A percentile compares a stretch with the other conserved stretches of the same genome.
phyloP scores from a whole-genome alignment of 495 filamentous ascomycete genomes.

The Daldinia concentrica region DNA sequence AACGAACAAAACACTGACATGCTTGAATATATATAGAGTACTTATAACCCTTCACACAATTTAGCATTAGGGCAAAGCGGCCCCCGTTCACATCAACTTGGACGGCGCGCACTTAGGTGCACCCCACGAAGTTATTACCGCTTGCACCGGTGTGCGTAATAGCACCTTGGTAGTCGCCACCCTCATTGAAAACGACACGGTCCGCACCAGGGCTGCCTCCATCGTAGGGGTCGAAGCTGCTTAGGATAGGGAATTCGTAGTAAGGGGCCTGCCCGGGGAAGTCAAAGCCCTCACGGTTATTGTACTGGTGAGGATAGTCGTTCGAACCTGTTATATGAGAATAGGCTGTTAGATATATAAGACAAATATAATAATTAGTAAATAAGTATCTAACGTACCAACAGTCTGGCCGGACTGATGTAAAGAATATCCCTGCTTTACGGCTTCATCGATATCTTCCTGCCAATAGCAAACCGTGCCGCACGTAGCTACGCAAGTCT shows the following conservation, averaged over 20 bases:
- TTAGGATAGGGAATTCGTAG: constrained; percentile 77
- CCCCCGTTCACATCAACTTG: not conserved
- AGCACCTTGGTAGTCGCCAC: constrained; percentile 62
- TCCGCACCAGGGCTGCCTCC: constrained; percentile 76
- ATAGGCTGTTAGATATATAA: constrained; percentile 6
- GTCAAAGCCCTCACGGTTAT: constrained; percentile 76
- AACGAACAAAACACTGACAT: not conserved
- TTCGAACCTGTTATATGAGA: constrained; percentile 41
- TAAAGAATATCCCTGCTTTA: constrained; percentile 59
- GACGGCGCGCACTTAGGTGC: constrained; percentile 42
- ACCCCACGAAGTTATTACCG: constrained; percentile 71
- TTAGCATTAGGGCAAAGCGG: not conserved
- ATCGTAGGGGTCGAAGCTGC: constrained; percentile 59
- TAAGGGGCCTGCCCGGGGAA: constrained; percentile 67
- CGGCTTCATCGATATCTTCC: constrained; percentile 58
- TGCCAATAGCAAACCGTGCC: constrained; percentile 51
- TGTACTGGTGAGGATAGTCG: constrained; percentile 75
- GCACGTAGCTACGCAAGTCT: constrained; percentile 51
- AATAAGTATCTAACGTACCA: constrained; percentile 43
- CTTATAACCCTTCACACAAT: not conserved
- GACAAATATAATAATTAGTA: not conserved
- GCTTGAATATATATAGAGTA: not conserved
- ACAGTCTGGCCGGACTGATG: constrained; percentile 57
- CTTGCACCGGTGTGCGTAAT: constrained; percentile 77
- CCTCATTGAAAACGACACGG: constrained; percentile 71